Percentiles rank a stretch among this genome's conserved stretches.
These are phyloP conservation scores for Eucalyptus marginata DNA, from an alignment of 345 rosid genomes.

Conservation along the genomic window DNA sequence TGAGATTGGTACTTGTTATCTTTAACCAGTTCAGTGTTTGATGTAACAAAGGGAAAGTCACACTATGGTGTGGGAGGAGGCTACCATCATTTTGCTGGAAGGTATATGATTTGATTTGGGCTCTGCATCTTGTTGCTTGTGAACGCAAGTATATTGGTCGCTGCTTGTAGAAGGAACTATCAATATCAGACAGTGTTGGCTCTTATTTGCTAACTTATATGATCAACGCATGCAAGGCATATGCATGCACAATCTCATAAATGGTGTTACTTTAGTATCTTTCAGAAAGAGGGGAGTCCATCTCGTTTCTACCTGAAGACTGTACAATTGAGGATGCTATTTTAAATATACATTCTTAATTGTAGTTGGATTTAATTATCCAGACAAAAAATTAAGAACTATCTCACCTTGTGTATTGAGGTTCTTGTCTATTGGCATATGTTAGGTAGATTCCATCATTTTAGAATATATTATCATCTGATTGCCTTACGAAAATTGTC, in stretches of 20 bases:
- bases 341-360: neutral
- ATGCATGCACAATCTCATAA: neutral
- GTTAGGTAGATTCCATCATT: neutral
- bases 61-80: constrained; percentile 89
- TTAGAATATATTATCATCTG: neutral
- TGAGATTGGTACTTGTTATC: neutral
- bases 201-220: neutral
- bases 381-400: neutral
- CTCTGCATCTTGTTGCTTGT: neutral
- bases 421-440: neutral
- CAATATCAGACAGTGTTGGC: neutral
- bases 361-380: neutral
- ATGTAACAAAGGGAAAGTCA: constrained; percentile 85
- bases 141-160: neutral
- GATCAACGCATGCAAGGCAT: neutral
- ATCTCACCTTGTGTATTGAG: neutral
- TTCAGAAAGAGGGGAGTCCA: neutral
- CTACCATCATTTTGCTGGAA: constrained; percentile 90
- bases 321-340: neutral
- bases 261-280: neutral
- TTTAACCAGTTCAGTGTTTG: constrained; percentile 75
- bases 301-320: neutral
- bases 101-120: constrained; percentile 21
- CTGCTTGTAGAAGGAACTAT: neutral
- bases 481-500: neutral